phyloP scores from a whole-genome alignment of 441 rosid species.

The Populus hybrid region DNA sequence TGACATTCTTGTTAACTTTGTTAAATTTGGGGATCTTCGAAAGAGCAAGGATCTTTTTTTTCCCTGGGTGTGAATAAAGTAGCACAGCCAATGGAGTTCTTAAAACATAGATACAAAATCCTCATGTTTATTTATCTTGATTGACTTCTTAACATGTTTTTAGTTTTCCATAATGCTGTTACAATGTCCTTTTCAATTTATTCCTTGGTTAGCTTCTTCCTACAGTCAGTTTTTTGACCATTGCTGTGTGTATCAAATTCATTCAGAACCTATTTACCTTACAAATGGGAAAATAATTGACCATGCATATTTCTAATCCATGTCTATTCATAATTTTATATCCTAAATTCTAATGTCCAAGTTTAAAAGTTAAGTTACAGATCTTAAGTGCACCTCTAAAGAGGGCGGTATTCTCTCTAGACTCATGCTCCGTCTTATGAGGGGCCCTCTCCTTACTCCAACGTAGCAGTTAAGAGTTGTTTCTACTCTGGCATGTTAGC shows the following conservation, averaged over 20 bases:
- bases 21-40: not conserved
- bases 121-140: not conserved
- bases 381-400: not conserved
- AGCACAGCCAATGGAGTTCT: not conserved
- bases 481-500: not conserved
- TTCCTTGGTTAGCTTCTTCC: not conserved
- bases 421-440: not conserved
- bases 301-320: not conserved
- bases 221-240: not conserved
- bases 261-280: not conserved
- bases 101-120: not conserved
- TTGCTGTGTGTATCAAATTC: not conserved
- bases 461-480: not conserved
- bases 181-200: not conserved
- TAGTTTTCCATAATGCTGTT: not conserved
- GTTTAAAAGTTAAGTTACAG: not conserved
- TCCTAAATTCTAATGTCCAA: not conserved
- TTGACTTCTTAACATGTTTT: not conserved
- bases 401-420: not conserved
- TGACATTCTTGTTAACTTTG: conserved; percentile 3
- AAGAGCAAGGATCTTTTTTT: not conserved
- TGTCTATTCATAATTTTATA: not conserved
- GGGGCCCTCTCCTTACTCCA: not conserved
- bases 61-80: not conserved
- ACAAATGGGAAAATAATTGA: not conserved